Evolutionary conservation across 2,329 filamentous ascomycete species (phyloP), one percentile per base, ranked within the genome.

Genomic region (Sclerotinia borealis): DNA sequence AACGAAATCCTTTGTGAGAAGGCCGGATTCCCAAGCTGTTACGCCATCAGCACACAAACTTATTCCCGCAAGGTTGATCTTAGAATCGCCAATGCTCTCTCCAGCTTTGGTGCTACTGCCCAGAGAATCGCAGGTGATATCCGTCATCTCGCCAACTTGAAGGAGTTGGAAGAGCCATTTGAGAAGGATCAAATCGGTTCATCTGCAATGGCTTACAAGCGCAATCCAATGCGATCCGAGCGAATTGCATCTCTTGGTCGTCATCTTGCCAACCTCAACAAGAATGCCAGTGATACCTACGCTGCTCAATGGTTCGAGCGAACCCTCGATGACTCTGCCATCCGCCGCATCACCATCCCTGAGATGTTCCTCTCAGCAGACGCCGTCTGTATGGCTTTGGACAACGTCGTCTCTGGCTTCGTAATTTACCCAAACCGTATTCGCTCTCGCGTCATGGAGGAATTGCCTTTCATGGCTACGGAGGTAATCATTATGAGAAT

Each of bases 391-490:
- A 84, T 90, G 54, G 80, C 85, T 9, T 76, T 87, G 63, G 85
- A 91, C 74, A 91, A 91, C 69, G 83, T 92, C 51, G 82, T 81
- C 36, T 80, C 81, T 60, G 88, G 89, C 11, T 79, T 92, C 29
- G 68, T 90, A n/a, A 83, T 96, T 45, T 96, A 96, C 76, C 90
- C 91, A 29, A 82, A 84, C 63, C 81, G 86, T 63, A 91, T 96
- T 74, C 79, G 82, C 65, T 80, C 82, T 64, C 86, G 83, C 66
- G 80, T 96, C 51, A 82, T 86, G 69, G 83, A 87, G 66, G 90
- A 96, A 77, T 83, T 97, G 17, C 93, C 93, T 1, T 96, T 96
- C 78, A 96, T 93, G 89, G 83, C 86, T 9, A 92, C 87, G 37
- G 79, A 84, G 73, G 81, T 83, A 68, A 87, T 92, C 73, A 90